Evolutionary conservation across 2,329 filamentous ascomycete species (phyloP).

Genomic region (Hypoxylon sp.): DNA sequence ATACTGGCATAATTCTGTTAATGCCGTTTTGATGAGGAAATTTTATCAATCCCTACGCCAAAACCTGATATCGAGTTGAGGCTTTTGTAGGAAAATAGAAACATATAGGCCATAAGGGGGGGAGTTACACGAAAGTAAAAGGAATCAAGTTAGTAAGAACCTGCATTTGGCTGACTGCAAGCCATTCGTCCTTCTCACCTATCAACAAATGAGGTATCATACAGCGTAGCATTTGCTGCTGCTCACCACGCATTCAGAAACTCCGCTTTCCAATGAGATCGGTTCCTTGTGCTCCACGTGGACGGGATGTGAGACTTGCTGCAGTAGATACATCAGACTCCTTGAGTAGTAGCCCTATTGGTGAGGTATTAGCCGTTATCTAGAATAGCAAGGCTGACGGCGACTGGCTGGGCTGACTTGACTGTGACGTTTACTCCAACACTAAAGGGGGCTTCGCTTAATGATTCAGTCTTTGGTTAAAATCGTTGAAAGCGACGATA

Average conservation of each 20-base stretch:
- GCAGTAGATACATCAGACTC: constrained; percentile 13
- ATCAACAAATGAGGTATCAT: constrained; percentile 32
- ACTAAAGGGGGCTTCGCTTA: neutral
- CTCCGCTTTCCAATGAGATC: constrained; percentile 30
- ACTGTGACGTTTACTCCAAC: constrained; percentile 16
- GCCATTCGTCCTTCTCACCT: constrained; percentile 24
- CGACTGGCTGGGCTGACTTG: constrained; percentile 36
- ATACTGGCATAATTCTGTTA: constrained; percentile 24
- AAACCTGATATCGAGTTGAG: constrained; percentile 8
- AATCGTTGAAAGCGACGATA: constrained; percentile 16
- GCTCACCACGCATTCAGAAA: constrained; percentile 21
- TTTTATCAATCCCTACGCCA: neutral
- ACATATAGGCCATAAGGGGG: neutral
- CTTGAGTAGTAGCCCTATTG: constrained; percentile 20
- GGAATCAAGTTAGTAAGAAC: constrained; percentile 27
- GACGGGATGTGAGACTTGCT: constrained; percentile 26
- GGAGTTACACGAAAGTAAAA: constrained; percentile 8
- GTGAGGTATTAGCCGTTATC: constrained; percentile 24
- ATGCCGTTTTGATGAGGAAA: constrained; percentile 13
- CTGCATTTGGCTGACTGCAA: constrained; percentile 33
- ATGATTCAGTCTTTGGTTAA: constrained; percentile 7
- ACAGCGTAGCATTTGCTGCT: constrained; percentile 25
- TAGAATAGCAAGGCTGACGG: constrained; percentile 36
- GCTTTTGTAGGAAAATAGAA: constrained; percentile 1
- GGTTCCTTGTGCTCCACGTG: constrained; percentile 34